Conservation (phyloP, 2,329 filamentous ascomycete genomes). For the Cladobotryum mycophilum region DNA sequence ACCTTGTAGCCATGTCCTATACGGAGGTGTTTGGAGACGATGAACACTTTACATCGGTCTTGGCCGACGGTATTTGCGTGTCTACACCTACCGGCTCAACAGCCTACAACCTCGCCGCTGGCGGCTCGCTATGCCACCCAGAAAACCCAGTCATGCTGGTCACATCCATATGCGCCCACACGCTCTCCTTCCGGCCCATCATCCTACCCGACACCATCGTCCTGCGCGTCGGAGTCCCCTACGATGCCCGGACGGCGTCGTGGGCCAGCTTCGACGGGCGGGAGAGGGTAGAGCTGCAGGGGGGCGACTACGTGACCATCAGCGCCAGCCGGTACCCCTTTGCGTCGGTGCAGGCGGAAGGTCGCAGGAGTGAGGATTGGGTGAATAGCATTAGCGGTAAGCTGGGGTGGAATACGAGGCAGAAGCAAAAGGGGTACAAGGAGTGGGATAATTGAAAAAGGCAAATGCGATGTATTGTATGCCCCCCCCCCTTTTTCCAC, state of each 20-base stretch:
- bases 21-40: conserved; percentile 93
- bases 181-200: conserved; percentile 90
- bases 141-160: conserved; percentile 95
- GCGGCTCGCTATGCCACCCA: conserved; percentile 90
- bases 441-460: conserved; percentile 36
- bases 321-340: conserved; percentile 77
- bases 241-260: conserved; percentile 78
- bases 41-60: conserved; percentile 88
- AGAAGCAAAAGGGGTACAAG: conserved; percentile 63
- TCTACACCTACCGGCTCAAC: conserved; percentile 93
- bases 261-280: conserved; percentile 99
- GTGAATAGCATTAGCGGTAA: conserved; percentile 74
- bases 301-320: conserved; percentile 80
- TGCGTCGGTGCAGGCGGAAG: conserved; percentile 65
- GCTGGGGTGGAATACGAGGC: conserved; percentile 73
- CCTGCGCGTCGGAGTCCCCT: conserved; percentile 86
- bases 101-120: conserved; percentile 90
- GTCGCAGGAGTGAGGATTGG: conserved; percentile 69
- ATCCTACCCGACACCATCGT: conserved; percentile 96
- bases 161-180: conserved; percentile 91
- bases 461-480: background rate
- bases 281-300: conserved; percentile 71
- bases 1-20: conserved; percentile 68
- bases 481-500: too few species aligned
- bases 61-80: conserved; percentile 88